These are phyloP conservation scores for Schizonepeta tenuifolia DNA, from an alignment of 257 asterid species.

Conservation along the genomic window DNA sequence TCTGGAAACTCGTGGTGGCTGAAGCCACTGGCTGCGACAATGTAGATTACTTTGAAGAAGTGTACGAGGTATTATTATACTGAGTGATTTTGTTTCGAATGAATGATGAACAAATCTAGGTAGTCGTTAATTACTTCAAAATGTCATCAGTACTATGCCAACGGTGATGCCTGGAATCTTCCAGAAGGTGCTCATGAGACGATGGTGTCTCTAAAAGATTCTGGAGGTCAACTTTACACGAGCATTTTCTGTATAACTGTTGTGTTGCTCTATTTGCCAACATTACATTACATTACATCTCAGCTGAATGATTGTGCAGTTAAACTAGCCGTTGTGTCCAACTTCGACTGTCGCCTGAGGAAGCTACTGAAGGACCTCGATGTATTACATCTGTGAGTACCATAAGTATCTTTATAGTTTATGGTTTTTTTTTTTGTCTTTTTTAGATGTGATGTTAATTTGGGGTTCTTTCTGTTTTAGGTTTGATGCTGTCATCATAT, in stretches of 20 bases:
- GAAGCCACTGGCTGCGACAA: slow-evolving; percentile 86
- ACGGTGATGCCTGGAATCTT: slow-evolving; percentile 92
- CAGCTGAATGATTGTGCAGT: slow-evolving; percentile 52
- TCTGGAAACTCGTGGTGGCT: slow-evolving; percentile 87
- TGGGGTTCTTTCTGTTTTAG: slow-evolving; percentile 40
- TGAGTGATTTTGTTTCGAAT: background rate
- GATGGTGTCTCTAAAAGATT: slow-evolving; percentile 58
- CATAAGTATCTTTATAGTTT: slow-evolving; percentile 2
- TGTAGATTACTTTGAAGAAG: slow-evolving; percentile 77
- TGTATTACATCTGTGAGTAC: slow-evolving; percentile 77
- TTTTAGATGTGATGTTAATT: background rate
- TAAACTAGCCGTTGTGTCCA: slow-evolving; percentile 94
- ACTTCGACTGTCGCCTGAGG: slow-evolving; percentile 93
- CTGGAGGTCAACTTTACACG: slow-evolving; percentile 70
- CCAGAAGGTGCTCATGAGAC: slow-evolving; percentile 85
- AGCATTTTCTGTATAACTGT: background rate
- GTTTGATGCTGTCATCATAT: slow-evolving; percentile 92
- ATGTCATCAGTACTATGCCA: slow-evolving; percentile 83
- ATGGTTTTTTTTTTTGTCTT: too few relatives aligned
- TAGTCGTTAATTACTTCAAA: too few relatives aligned
- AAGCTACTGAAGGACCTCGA: slow-evolving; percentile 76
- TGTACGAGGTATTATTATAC: slow-evolving; percentile 77
- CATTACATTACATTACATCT: slow-evolving; percentile 34
- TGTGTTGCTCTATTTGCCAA: background rate
- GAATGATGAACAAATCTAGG: too few relatives aligned